A percentile compares a stretch with the other conserved stretches of the same genome.
These are phyloP conservation scores for Hypoxylon sp. DNA, from an alignment of 2,329 filamentous ascomycete species.

Conservation along the genomic window DNA sequence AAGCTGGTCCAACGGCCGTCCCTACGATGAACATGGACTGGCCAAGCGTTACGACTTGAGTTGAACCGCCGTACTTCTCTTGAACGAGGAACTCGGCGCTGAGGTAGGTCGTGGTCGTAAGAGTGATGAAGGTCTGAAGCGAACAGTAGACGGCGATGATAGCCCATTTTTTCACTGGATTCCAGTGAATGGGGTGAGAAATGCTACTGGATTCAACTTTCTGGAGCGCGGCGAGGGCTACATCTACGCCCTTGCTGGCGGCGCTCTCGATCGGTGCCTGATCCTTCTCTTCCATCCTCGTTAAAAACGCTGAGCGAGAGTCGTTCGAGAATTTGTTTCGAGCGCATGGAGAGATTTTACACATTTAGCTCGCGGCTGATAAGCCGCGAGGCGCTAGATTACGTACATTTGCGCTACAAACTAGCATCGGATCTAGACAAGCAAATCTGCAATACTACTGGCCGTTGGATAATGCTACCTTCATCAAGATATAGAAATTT, in stretches of 20 bases:
- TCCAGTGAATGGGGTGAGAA: constrained; percentile 51
- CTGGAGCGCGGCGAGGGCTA: constrained; percentile 47
- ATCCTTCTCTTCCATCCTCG: constrained; percentile 38
- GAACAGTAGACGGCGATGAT: constrained; percentile 49
- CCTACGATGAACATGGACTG: constrained; percentile 60
- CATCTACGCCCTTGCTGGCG: constrained; percentile 35
- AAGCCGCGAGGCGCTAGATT: constrained; percentile 22
- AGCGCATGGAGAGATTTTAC: constrained; percentile 23
- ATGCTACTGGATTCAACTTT: constrained; percentile 46
- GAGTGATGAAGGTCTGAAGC: constrained; percentile 56
- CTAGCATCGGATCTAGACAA: constrained; percentile 16
- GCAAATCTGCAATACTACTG: constrained; percentile 16
- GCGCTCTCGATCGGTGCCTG: constrained; percentile 6
- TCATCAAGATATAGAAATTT: constrained; percentile 25
- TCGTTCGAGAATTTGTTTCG: constrained; percentile 15
- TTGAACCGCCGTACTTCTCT: constrained; percentile 55
- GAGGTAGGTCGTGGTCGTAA: constrained; percentile 57
- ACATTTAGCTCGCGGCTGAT: constrained; percentile 12
- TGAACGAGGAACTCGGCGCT: constrained; percentile 55
- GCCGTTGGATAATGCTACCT: constrained; percentile 26
- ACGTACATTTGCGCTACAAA: constrained; percentile 22
- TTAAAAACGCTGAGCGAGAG: background rate
- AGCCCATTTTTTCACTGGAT: constrained; percentile 49
- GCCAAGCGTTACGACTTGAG: constrained; percentile 57
- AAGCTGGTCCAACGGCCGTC: constrained; percentile 57